Base-by-base conservation (phyloP, 345 rosid genomes). In the Eutrema heterophyllum region DNA sequence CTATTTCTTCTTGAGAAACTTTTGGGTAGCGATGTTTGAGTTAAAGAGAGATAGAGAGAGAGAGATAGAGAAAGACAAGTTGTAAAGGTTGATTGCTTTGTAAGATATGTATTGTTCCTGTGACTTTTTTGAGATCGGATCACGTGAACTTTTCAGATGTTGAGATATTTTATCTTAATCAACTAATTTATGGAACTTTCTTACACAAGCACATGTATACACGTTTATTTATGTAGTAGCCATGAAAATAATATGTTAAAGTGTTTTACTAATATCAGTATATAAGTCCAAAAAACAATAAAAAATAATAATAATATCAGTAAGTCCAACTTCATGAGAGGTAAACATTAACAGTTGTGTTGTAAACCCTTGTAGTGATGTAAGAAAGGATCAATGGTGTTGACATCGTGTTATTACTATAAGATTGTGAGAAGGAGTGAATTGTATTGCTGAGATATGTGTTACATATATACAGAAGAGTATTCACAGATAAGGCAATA, bases 51-150 rank as follows among this genome's bases (percentile, higher is more conserved):
- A n/a, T n/a, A n/a, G n/a, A 27, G 29, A 29, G 4, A 68, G 10
- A 55, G 52, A 64, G 39, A 26, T 24, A 13, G 68, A 50, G 70
- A 74, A 50, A 68, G 41, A 76, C 45, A 44, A 64, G 65, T 76
- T 76, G 75, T 69, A 76, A 70, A 70, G 75, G 29, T 69, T 69
- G 36, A 61, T 74, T 50, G 62, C 46, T 70, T 70, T 64, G 67
- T 67, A 74, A 8, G 30, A 74, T 74, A 46, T 64, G 72, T 76
- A 54, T 69, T 9, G 48, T 38, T 54, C n/a, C 0, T 56, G 26
- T 15, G 69, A 56, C 65, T 21, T 63, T 21, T 54, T 77, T 77
- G 76, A 64, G 68, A 71, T 77, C 80, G 64, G 67, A 77, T 70
- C 80, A 77, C 80, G 80, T 77, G 80, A 64, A 63, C 13, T 52